Evolutionary conservation across 2,329 filamentous ascomycete genomes (phyloP), one percentile per base, ranked within the genome.

Genomic region (Kalmusia sp.): DNA sequence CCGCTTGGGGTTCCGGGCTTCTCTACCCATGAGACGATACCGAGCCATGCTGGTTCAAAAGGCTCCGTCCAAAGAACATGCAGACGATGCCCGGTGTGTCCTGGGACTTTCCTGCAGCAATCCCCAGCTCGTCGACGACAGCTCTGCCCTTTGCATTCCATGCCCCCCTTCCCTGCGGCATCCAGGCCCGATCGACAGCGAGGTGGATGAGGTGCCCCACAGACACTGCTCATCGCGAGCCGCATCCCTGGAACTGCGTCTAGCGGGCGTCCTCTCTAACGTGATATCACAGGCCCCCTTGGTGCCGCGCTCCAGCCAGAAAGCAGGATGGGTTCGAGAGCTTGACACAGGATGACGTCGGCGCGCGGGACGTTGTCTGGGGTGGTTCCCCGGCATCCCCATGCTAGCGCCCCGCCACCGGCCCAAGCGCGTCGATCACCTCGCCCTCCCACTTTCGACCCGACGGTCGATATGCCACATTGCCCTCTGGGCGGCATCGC

Each of bases 181-280:
- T 63, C 63, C 58, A 66, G 64, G 58, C 63, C 52, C 66, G 65
- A 72, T 72, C 62, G 59, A 61, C 65, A 45, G 52, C 43, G 34
- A 52, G 58, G 64, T 65, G 62, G 62, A 62, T 54, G 54, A 41
- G 28, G 31, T 54, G 38, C 52, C 59, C 61, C 61, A 55, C 35
- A 31, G 49, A 51, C 53, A 52, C 44, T 55, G 57, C 54, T 44
- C 55, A 67, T 65, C 64, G 61, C 49, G 46, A 45, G 51, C 62
- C 64, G 61, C 54, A 52, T 52, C 17, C 28, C 45, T 48, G 47
- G 48, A 11, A 22, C 21, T 44, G 25, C 28, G n/a, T 47, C 31
- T 30, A 15, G 15, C 6, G 17, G 30, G 30, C 30, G 31, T n/a
- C n/a, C 24, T 30, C 34, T 37, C 24, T 31, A 39, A 40, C 24